These are phyloP conservation scores for Boletus eberwhitei DNA, from an alignment of 768 basidiomycete species.

Conservation along the genomic window DNA sequence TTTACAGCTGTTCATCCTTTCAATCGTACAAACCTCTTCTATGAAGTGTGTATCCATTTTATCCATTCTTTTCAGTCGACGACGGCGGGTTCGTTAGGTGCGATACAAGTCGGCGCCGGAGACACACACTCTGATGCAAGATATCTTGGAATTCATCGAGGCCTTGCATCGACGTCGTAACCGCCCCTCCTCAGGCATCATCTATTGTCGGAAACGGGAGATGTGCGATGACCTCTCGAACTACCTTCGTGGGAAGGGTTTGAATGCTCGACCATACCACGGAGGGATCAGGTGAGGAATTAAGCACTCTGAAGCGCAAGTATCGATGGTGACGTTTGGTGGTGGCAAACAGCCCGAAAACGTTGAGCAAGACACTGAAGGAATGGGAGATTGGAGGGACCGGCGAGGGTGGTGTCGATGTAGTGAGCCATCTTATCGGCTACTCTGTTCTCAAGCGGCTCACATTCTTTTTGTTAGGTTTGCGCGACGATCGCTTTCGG, in stretches of 20 bases:
- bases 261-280: slow-evolving; percentile 73
- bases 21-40: slow-evolving; percentile 76
- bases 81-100: slow-evolving; percentile 39
- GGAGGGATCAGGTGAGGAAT: slow-evolving; percentile 54
- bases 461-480: slow-evolving; percentile 41
- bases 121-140: slow-evolving; percentile 53
- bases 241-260: slow-evolving; percentile 62
- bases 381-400: slow-evolving; percentile 59
- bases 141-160: slow-evolving; percentile 64
- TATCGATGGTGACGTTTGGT: not conserved
- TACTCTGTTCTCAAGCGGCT: not conserved
- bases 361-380: slow-evolving; percentile 49
- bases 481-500: slow-evolving; percentile 84
- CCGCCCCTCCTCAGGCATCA: slow-evolving; percentile 62
- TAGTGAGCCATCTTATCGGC: slow-evolving; percentile 41
- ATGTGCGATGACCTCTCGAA: slow-evolving; percentile 66
- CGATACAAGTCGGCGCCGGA: slow-evolving; percentile 58
- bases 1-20: slow-evolving; percentile 73
- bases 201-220: slow-evolving; percentile 69
- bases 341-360: slow-evolving; percentile 35
- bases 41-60: slow-evolving; percentile 51
- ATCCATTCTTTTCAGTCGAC: not conserved
- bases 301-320: not conserved
- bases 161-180: slow-evolving; percentile 58
- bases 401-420: slow-evolving; percentile 54